A percentile compares a stretch with the other conserved stretches of the same genome.
These are phyloP conservation scores for Pachysandra terminalis DNA, from an alignment of 164 flowering plant species.

Conservation along the genomic window DNA sequence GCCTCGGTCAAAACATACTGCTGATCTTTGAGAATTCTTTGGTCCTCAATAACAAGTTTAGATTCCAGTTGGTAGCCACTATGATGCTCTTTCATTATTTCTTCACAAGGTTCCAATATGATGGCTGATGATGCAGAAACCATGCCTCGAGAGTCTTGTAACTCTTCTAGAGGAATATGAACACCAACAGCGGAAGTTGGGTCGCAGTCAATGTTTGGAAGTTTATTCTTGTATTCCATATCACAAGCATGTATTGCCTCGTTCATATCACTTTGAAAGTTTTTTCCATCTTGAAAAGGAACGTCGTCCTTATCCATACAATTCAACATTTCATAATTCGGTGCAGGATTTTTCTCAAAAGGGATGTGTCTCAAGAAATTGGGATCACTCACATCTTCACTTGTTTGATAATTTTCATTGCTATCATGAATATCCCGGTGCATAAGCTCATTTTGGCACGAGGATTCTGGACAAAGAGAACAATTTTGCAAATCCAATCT, in stretches of 20 bases:
- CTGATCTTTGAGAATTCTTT: constrained; percentile 16
- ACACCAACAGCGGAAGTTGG: background rate
- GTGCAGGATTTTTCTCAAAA: constrained; percentile 10
- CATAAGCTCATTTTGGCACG: constrained; percentile 16
- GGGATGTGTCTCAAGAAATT: constrained; percentile 6
- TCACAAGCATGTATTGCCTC: constrained; percentile 8
- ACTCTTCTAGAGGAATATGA: constrained; percentile 11
- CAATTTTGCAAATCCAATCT: constrained; percentile 11
- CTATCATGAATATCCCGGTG: constrained; percentile 4
- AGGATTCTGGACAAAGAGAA: constrained; percentile 13
- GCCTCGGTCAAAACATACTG: constrained; percentile 13
- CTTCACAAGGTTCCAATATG: constrained; percentile 12
- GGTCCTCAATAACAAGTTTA: constrained; percentile 20
- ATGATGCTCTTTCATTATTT: constrained; percentile 9
- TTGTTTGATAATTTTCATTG: constrained; percentile 13
- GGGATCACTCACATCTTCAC: constrained; percentile 14
- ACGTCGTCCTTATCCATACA: constrained; percentile 13
- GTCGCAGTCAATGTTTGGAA: constrained; percentile 11
- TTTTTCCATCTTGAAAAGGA: constrained; percentile 10
- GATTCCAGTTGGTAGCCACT: constrained; percentile 15
- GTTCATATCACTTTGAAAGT: background rate
- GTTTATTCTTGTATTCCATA: constrained; percentile 8
- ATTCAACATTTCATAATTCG: constrained; percentile 14
- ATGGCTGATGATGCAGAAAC: constrained; percentile 16
- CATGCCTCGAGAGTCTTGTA: constrained; percentile 15